Percentiles rank a stretch among this genome's conserved stretches.
phyloP scores from a whole-genome alignment of 192 early-diverging fungal genomes.

The Entophlyctis luteolus region DNA sequence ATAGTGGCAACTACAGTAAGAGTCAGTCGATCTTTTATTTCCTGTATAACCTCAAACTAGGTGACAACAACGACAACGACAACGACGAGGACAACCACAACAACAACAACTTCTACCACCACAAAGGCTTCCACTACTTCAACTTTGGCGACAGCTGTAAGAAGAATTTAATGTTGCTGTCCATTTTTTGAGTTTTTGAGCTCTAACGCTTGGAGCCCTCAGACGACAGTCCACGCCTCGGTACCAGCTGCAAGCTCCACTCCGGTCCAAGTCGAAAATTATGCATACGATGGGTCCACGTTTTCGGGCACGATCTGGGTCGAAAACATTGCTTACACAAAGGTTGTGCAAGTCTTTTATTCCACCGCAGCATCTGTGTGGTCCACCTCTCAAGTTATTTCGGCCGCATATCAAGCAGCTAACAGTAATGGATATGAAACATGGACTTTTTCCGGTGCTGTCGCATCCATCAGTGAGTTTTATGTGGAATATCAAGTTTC shows the following conservation, averaged over 20 bases:
- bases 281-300: neutral
- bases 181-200: no score
- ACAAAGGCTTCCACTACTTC: no score
- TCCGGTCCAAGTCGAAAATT: neutral
- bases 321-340: conserved; percentile 13
- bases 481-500: conserved; percentile 32
- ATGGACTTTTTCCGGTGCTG: conserved; percentile 5
- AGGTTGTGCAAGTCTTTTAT: neutral
- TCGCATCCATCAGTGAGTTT: conserved; percentile 25
- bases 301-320: conserved; percentile 9
- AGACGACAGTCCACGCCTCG: neutral
- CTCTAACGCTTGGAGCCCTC: no score
- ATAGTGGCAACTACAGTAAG: no score
- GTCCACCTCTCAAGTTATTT: neutral
- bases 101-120: no score
- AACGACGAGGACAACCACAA: no score
- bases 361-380: neutral
- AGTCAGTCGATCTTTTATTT: no score
- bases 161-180: no score
- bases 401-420: neutral
- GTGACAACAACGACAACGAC: no score
- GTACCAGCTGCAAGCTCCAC: neutral
- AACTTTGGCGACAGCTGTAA: no score
- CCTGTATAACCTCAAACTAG: no score
- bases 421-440: conserved; percentile 3